These are phyloP conservation scores for Papilionanthe hybrid DNA, from an alignment of 116 monocot genomes.

Conservation along the genomic window DNA sequence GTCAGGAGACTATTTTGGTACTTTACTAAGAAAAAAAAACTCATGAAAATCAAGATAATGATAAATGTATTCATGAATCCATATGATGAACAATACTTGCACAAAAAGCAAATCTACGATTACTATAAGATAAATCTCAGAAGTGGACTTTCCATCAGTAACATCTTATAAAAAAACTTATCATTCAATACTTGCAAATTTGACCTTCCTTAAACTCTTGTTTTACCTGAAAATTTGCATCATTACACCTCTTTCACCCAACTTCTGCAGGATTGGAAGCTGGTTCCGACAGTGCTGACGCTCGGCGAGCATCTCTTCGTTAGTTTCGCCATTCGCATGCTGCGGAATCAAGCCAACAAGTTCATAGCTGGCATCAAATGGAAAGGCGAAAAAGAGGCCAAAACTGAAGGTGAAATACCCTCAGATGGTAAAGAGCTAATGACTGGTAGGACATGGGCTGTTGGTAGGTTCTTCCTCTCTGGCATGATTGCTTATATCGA, in stretches of 20 bases:
- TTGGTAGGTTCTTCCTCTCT: slow-evolving; percentile 63
- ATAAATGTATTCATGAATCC: too few species aligned
- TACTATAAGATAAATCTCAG: too few species aligned
- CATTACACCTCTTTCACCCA: neutral
- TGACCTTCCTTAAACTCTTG: too few species aligned
- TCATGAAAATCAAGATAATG: too few species aligned
- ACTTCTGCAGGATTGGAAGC: slow-evolving; percentile 70
- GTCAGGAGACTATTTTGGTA: too few species aligned
- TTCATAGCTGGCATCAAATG: slow-evolving; percentile 26
- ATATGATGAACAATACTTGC: too few species aligned
- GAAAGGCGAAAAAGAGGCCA: slow-evolving; percentile 12
- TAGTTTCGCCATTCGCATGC: slow-evolving; percentile 56
- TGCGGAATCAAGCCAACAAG: slow-evolving; percentile 49
- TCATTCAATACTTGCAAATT: too few species aligned
- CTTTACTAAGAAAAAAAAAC: too few species aligned
- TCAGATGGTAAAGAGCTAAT: slow-evolving; percentile 8
- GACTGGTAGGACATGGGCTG: slow-evolving; percentile 36
- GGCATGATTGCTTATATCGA: slow-evolving; percentile 79
- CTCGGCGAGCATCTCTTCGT: slow-evolving; percentile 86
- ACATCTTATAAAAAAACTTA: too few species aligned
- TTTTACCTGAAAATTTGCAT: neutral
- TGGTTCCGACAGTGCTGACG: slow-evolving; percentile 75
- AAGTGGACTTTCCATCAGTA: too few species aligned
- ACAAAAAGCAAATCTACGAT: too few species aligned
- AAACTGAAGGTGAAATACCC: slow-evolving; percentile 6